A percentile compares a stretch with the other conserved stretches of the same genome.
These are phyloP conservation scores for Curvularia eragrostidis DNA, from an alignment of 2,329 filamentous ascomycete genomes.

Conservation along the genomic window DNA sequence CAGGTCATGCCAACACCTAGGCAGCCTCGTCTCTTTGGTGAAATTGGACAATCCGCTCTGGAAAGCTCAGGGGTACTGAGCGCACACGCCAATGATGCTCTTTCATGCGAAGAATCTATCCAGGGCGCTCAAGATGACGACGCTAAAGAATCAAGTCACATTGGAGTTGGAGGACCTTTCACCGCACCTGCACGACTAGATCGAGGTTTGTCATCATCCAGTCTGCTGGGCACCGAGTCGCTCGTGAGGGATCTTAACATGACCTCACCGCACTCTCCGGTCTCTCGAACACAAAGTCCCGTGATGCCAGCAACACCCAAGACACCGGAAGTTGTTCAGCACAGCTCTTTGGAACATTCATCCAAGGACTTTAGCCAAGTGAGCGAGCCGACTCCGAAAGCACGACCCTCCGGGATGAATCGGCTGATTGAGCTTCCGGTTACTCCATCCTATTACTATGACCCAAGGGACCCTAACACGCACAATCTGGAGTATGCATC, in stretches of 20 bases:
- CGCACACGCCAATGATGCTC: slow-evolving; percentile 38
- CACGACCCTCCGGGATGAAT: slow-evolving; percentile 45
- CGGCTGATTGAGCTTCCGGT: slow-evolving; percentile 54
- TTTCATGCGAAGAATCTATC: slow-evolving; percentile 30
- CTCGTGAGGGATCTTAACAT: slow-evolving; percentile 58
- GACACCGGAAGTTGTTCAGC: slow-evolving; percentile 46
- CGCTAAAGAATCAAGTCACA: slow-evolving; percentile 16
- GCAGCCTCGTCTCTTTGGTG: slow-evolving; percentile 63
- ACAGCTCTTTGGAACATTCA: slow-evolving; percentile 39
- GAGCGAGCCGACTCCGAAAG: slow-evolving; percentile 49
- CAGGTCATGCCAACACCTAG: slow-evolving; percentile 31
- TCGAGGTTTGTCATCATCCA: slow-evolving; percentile 44
- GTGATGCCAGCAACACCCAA: slow-evolving; percentile 50
- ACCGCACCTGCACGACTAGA: slow-evolving; percentile 32
- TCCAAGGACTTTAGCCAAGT: slow-evolving; percentile 38
- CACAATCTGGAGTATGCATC: slow-evolving; percentile 57
- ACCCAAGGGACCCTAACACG: slow-evolving; percentile 53
- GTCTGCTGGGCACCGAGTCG: slow-evolving; percentile 57
- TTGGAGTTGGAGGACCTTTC: slow-evolving; percentile 19
- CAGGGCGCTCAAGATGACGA: slow-evolving; percentile 10
- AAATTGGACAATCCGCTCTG: slow-evolving; percentile 64
- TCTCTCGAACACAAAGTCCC: slow-evolving; percentile 45
- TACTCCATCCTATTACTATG: slow-evolving; percentile 55
- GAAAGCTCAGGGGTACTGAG: slow-evolving; percentile 59
- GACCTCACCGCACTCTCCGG: slow-evolving; percentile 52